Base-by-base conservation (phyloP, 169 alveolate genomes). In the Eimeria maxima region DNA sequence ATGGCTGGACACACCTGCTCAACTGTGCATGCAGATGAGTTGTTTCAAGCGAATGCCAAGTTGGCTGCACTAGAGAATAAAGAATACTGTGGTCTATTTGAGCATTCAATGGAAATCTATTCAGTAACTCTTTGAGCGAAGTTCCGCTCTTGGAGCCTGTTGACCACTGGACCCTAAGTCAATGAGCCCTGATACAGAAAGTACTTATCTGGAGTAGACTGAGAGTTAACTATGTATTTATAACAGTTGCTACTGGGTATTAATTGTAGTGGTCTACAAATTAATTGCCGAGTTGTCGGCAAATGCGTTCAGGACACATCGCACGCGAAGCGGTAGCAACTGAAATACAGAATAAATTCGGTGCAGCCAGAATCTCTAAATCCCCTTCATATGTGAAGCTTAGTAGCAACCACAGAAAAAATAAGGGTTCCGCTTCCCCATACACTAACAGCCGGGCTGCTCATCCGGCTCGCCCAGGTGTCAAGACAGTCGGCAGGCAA, bases 1-100 rank as follows among this genome's bases (percentile, higher is more conserved):
- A 16, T 27, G 87, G 65, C 65, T 76, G 87, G 65, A 38, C 44
- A 44, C 87, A 14, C 65, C 87, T 76, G 87, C 65, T 13, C 63
- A 33, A 22, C 87, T 76, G 8, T 69, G 78, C 78, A n/a, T 29
- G 78, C 78, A 69, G 0, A 69, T 1, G 78, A 4, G 22, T 69
- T 69, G 24, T 69, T 29, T 29, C 10, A 69, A 69, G 5, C 20
- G 8, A 29, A 10, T 2, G 7, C 27, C 29, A 29, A 69, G 78
- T 22, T 69, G 78, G 3, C 0, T 69, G 78, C 27, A 69, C 20
- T 7, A 5, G 24, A 29, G 29, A 8, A 69, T 69, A 29, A 0
- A 10, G 20, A 11, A 29, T n/a, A 69, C 3, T 11, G 47, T 4
- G 29, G 47, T 29, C 8, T 5, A 11, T 5, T 7, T 69, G 47